These are phyloP conservation scores for Copromyces sp. DNA, from an alignment of 495 filamentous ascomycete genomes.

Conservation along the genomic window DNA sequence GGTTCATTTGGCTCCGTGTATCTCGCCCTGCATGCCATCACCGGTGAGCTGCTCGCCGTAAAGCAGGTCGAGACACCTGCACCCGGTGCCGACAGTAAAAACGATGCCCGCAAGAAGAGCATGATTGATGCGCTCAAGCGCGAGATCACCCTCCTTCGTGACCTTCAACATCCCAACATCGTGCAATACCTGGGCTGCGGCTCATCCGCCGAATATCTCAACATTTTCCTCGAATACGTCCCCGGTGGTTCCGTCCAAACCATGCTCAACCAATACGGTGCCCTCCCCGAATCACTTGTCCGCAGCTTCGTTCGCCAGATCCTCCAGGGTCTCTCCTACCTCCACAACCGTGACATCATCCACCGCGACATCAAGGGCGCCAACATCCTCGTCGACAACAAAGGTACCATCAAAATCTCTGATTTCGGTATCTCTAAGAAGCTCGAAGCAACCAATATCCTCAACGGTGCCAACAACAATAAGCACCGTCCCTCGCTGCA, in stretches of 20 bases:
- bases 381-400: conserved; percentile 98
- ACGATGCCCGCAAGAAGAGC: conserved; percentile 84
- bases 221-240: conserved; percentile 99
- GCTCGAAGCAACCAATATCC: conserved; percentile 32
- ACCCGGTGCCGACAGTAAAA: conserved; percentile 62
- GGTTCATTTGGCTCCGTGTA: conserved; percentile 97
- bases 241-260: conserved; percentile 94
- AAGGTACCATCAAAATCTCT: conserved; percentile 97
- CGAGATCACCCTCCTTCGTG: conserved; percentile 88
- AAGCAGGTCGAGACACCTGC: conserved; percentile 96
- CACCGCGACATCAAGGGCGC: conserved; percentile 98
- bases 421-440: conserved; percentile 98
- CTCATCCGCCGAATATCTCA: conserved; percentile 82
- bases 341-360: conserved; percentile 92
- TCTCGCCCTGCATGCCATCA: conserved; percentile 92
- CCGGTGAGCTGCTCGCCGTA: conserved; percentile 93
- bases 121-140: conserved; percentile 97
- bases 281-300: conserved; percentile 83
- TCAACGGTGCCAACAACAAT: conserved; percentile 53
- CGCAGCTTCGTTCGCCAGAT: conserved; percentile 97
- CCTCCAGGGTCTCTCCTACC: conserved; percentile 84
- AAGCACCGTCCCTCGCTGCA: conserved; percentile 85
- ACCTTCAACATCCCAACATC: conserved; percentile 93
- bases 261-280: conserved; percentile 97
- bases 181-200: conserved; percentile 95